phyloP scores from a whole-genome alignment of 2,329 filamentous ascomycete genomes.

The Penicillium sp. region DNA sequence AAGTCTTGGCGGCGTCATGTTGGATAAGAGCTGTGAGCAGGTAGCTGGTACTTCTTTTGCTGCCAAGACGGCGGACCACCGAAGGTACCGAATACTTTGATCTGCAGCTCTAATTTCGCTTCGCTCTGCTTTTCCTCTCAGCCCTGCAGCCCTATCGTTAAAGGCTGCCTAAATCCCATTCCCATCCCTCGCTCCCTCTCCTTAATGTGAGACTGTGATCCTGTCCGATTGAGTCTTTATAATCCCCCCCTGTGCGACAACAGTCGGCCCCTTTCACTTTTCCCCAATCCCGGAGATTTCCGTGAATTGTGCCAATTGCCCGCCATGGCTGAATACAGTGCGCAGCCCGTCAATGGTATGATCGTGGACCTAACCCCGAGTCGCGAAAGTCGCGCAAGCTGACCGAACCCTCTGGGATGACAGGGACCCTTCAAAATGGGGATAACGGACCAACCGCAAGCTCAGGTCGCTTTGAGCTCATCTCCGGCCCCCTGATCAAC shows the following conservation, averaged over 20 bases:
- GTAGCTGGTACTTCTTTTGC: conserved; percentile 1
- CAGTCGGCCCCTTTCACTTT: conserved; percentile 1
- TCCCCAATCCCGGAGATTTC: background rate
- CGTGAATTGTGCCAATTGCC: conserved; percentile 7
- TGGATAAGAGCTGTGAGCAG: conserved; percentile 2
- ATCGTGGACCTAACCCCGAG: background rate
- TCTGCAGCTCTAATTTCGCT: conserved; percentile 20
- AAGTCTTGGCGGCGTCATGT: conserved; percentile 26
- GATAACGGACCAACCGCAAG: conserved; percentile 13
- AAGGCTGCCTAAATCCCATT: conserved; percentile 9
- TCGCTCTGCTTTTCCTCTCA: conserved; percentile 14
- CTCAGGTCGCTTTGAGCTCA: conserved; percentile 38
- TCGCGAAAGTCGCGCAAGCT: background rate
- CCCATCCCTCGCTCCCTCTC: conserved; percentile 1
- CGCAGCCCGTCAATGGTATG: conserved; percentile 22
- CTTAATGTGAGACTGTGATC: background rate
- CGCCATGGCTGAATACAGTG: conserved; percentile 20
- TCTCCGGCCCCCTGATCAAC: conserved; percentile 52
- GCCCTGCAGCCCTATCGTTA: conserved; percentile 27
- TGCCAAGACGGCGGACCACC: conserved; percentile 7
- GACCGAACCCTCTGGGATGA: conserved; percentile 4
- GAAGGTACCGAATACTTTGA: conserved; percentile 10
- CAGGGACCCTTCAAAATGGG: conserved; percentile 26
- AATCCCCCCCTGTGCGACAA: conserved; percentile 1
- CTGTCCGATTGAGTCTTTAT: conserved; percentile 1